Evolutionary conservation across 768 basidiomycete genomes (phyloP), one percentile per base, ranked within the genome.

Genomic region (Pleurotus tuber-regium): DNA sequence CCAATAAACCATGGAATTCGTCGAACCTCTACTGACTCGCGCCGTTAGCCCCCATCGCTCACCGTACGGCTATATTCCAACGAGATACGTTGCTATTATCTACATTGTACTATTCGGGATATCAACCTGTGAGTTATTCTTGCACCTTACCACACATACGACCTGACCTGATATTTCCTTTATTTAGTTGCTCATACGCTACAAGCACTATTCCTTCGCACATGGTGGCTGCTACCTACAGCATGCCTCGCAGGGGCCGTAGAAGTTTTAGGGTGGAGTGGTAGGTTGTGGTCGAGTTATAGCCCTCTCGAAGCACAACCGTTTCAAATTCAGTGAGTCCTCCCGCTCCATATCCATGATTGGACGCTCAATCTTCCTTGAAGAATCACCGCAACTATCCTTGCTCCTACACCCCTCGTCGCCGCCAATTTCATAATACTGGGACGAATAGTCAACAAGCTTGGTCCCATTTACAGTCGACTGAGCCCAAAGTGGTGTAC

Each of bases 401-500:
- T 83, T 12, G 78, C 73, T 0, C 83, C 83, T 1, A 83, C 81
- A 0, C 80, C 80, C 1, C 66, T 84, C 8, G 62, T 83, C 4
- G 83, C 82, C 0, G 82, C 72, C 3, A 78, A 75, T 53, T 85
- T 84, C 56, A 63, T 82, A 30, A 74, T 82, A 33, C 70, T 83
- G 26, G 77, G 76, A 2, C 63, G 63, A 11, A 70, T 83, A 33
- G 76, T 82, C 16, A 42, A 54, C 1, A 59, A 57, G 0, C 57
- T 83, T 1, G 83, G 83, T 0, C 50, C 68, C 0, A 57, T 63
- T 18, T 85, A 81, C 59, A 82, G 80, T 56, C 71, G 80, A 1
- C 62, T 84, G 6, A 61, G 61, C 8, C 70, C 75, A 0, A 70
- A 65, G 42, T 64, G 60, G 56, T 76, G 74, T 77, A 56, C 50